Percentiles rank a stretch among this genome's conserved stretches.
phyloP scores from a whole-genome alignment of 768 basidiomycete genomes.

The Tylopilus rubrobrunneus region DNA sequence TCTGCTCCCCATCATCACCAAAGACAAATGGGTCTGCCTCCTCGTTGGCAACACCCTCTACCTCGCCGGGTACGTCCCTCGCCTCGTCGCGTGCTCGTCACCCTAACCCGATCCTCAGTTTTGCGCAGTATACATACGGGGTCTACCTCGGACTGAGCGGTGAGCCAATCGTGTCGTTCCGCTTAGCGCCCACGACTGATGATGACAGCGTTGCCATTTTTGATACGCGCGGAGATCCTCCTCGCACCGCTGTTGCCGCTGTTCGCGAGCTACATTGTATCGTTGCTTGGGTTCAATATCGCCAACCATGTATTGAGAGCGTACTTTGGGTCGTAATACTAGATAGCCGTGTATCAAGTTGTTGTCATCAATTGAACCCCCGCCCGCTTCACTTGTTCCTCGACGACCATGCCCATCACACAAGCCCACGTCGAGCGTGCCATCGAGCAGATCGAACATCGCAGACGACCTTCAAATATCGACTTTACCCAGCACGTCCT shows the following conservation, averaged over 20 bases:
- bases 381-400: constrained; percentile 7
- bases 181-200: neutral
- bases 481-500: constrained; percentile 92
- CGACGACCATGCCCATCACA: constrained; percentile 30
- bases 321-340: constrained; percentile 60
- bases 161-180: constrained; percentile 30
- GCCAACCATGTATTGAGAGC: constrained; percentile 73
- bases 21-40: constrained; percentile 90
- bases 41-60: constrained; percentile 80
- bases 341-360: constrained; percentile 14
- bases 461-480: constrained; percentile 53
- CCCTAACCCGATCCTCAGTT: constrained; percentile 40
- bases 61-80: constrained; percentile 62
- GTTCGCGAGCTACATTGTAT: constrained; percentile 81
- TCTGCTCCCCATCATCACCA: constrained; percentile 76
- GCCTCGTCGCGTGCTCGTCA: neutral
- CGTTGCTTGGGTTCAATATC: constrained; percentile 88
- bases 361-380: constrained; percentile 24
- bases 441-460: constrained; percentile 38
- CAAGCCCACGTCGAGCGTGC: constrained; percentile 35
- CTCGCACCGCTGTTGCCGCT: constrained; percentile 88
- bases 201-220: constrained; percentile 80
- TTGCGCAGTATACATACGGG: constrained; percentile 89
- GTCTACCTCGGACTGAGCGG: constrained; percentile 84
- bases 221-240: constrained; percentile 84